These are phyloP conservation scores for Croton setiger DNA, from an alignment of 441 rosid genomes.

Conservation along the genomic window DNA sequence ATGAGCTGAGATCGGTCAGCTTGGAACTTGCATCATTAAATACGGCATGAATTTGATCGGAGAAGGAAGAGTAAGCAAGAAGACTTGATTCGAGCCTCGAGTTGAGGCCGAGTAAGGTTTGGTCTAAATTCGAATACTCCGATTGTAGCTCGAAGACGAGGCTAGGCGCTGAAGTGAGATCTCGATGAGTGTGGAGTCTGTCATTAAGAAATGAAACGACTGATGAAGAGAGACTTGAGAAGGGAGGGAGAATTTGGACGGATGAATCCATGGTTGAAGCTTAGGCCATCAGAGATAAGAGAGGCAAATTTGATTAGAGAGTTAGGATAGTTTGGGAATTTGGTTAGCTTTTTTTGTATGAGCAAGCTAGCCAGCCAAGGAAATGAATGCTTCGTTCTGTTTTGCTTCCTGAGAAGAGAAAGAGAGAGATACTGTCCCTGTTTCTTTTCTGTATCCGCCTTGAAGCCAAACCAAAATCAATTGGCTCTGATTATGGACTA, in stretches of 20 bases:
- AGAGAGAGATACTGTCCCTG: background rate
- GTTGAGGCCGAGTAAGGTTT: slow-evolving; percentile 42
- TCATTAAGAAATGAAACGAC: slow-evolving; percentile 52
- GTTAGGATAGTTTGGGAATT: slow-evolving; percentile 11
- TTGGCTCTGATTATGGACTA: too few relatives aligned
- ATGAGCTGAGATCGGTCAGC: slow-evolving; percentile 52
- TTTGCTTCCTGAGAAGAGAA: slow-evolving; percentile 9
- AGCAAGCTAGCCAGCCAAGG: background rate
- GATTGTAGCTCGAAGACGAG: slow-evolving; percentile 51
- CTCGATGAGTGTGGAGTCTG: slow-evolving; percentile 36
- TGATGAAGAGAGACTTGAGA: slow-evolving; percentile 46
- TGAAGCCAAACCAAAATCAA: slow-evolving; percentile 4
- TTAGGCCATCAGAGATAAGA: background rate
- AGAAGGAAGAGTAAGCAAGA: slow-evolving; percentile 55
- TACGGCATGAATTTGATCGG: slow-evolving; percentile 46
- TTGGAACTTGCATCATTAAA: slow-evolving; percentile 36
- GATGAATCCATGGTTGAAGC: slow-evolving; percentile 34
- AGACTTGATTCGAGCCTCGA: slow-evolving; percentile 52
- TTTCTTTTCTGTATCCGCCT: background rate
- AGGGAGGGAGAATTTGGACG: slow-evolving; percentile 45
- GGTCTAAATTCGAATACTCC: slow-evolving; percentile 59
- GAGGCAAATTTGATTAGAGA: slow-evolving; percentile 4
- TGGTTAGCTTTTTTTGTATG: background rate
- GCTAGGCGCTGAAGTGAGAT: slow-evolving; percentile 41
- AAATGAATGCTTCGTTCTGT: background rate